Percentiles rank a stretch among this genome's conserved stretches.
Conservation (phyloP, 2,329 filamentous ascomycete species). For the Penicillium sp. region DNA sequence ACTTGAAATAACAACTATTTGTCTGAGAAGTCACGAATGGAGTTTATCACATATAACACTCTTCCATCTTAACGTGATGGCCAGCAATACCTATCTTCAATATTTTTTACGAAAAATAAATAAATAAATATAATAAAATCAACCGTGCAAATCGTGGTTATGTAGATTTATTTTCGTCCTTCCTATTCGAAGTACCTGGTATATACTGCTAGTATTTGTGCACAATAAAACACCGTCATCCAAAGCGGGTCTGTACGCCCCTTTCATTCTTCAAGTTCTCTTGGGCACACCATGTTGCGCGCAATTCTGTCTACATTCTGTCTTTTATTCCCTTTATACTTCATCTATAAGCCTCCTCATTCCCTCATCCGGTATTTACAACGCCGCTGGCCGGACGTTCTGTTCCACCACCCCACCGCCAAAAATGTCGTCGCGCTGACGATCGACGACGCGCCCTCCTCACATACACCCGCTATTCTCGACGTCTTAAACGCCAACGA, state of each 20-base stretch:
- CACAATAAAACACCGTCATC: background rate
- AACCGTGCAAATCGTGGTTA: no score
- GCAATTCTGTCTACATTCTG: constrained; percentile 37
- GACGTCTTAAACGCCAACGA: constrained; percentile 66
- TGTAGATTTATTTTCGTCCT: no score
- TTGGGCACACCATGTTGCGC: constrained; percentile 35
- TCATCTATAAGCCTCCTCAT: constrained; percentile 80
- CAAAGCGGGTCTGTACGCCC: background rate
- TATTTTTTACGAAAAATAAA: no score
- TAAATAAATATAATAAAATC: no score
- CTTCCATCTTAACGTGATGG: no score
- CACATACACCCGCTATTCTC: constrained; percentile 72
- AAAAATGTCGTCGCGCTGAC: constrained; percentile 77
- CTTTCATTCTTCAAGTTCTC: background rate
- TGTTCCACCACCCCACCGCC: constrained; percentile 68
- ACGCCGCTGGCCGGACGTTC: constrained; percentile 73
- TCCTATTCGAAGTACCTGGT: no score
- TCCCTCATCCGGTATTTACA: constrained; percentile 72
- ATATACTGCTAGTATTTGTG: no score
- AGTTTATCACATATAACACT: no score
- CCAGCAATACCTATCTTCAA: no score
- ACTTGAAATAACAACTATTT: no score
- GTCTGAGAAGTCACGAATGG: no score
- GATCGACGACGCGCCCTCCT: constrained; percentile 82
- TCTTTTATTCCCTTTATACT: constrained; percentile 59